These are phyloP conservation scores for Phytophthora nicotianae DNA, from an alignment of 352 stramenopile genomes.

Conservation along the genomic window DNA sequence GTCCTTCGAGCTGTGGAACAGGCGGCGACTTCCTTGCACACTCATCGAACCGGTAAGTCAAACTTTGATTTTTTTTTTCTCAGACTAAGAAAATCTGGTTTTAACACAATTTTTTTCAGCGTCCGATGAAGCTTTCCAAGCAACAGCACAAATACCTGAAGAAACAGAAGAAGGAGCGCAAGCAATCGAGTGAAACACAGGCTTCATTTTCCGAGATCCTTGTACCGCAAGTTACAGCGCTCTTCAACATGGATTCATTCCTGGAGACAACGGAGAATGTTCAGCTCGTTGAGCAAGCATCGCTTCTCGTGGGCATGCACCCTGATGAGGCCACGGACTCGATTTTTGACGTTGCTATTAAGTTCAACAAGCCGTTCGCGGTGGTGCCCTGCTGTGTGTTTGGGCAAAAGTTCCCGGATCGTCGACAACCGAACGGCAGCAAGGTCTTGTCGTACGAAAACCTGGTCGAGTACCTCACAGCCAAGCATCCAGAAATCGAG, in stretches of 20 bases:
- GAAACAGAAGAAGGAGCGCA: conserved; percentile 53
- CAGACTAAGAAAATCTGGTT: neutral
- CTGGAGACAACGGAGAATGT: conserved; percentile 51
- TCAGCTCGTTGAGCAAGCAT: conserved; percentile 70
- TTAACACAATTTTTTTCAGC: conserved; percentile 43
- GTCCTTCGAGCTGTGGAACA: conserved; percentile 89
- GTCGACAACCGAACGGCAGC: conserved; percentile 44
- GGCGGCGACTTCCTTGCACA: conserved; percentile 67
- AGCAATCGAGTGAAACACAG: conserved; percentile 18
- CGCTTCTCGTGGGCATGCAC: conserved; percentile 93
- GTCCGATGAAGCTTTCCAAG: conserved; percentile 73
- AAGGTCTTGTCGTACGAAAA: conserved; percentile 81
- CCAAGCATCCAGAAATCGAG: conserved; percentile 71
- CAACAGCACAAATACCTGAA: conserved; percentile 77
- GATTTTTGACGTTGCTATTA: conserved; percentile 92
- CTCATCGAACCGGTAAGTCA: conserved; percentile 81
- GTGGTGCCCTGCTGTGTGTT: conserved; percentile 98
- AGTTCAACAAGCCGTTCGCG: conserved; percentile 93
- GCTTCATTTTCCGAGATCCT: conserved; percentile 35
- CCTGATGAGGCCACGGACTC: conserved; percentile 95
- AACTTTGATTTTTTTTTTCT: conserved; percentile 3
- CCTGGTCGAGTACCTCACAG: conserved; percentile 76
- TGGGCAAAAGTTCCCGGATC: conserved; percentile 88
- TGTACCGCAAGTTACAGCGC: conserved; percentile 63
- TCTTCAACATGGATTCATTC: conserved; percentile 72